Evolutionary conservation across 2,329 filamentous ascomycete species (phyloP).

Genomic region (Botrytis fragariae): DNA sequence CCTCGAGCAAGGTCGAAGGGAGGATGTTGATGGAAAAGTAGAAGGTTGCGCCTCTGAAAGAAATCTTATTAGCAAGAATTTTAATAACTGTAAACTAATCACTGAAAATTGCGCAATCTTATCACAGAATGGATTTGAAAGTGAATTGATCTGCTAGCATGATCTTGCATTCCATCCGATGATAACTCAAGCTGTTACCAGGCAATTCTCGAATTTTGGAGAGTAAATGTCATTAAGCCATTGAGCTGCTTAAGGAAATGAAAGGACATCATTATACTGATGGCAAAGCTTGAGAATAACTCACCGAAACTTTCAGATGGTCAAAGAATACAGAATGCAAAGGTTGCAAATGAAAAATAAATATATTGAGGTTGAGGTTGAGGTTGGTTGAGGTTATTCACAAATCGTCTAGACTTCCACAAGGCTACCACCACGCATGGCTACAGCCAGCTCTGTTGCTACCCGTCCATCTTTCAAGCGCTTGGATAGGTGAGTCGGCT

Average conservation of each 20-base stretch:
- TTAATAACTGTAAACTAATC: not conserved
- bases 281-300: not conserved
- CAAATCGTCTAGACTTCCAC: not conserved
- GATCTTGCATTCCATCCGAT: not conserved
- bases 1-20: not conserved
- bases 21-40: not conserved
- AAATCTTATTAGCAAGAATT: slow-evolving; percentile 12
- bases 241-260: not conserved
- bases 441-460: slow-evolving; percentile 1
- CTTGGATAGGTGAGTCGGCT: not conserved
- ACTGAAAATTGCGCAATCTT: not conserved
- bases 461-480: not conserved
- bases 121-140: not conserved
- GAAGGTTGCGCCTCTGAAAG: slow-evolving; percentile 5
- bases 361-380: not conserved
- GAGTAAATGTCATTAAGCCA: not conserved
- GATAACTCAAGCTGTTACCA: not conserved
- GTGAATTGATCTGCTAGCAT: slow-evolving; percentile 10
- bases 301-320: not conserved
- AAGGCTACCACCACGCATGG: not conserved
- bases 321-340: not conserved
- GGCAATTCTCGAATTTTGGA: not conserved
- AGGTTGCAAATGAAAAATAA: not conserved
- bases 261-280: not conserved
- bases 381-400: slow-evolving; percentile 7